phyloP scores from a whole-genome alignment of 441 rosid species.

The Gossypium trilobum region DNA sequence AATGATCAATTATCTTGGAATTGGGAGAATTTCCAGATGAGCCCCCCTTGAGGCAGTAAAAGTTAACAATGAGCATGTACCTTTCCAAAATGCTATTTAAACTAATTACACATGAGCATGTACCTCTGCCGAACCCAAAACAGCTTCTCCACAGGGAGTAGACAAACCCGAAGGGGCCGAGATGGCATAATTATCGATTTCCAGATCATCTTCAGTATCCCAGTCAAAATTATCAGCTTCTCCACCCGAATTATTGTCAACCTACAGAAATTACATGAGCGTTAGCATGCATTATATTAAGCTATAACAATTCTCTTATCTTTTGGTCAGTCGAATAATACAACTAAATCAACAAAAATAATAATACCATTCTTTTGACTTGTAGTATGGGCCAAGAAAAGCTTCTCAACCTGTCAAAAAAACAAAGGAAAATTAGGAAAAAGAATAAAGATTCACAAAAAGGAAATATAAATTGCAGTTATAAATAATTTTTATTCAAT shows the following conservation, averaged over 20 bases:
- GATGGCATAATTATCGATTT: conserved; percentile 31
- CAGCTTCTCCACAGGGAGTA: conserved; percentile 25
- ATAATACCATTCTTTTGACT: conserved; percentile 24
- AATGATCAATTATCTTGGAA: conserved; percentile 36
- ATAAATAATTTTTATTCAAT: neutral
- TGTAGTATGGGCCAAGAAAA: conserved; percentile 1
- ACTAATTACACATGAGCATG: neutral
- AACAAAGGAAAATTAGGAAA: neutral
- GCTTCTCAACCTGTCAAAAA: conserved; percentile 21
- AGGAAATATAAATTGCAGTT: neutral
- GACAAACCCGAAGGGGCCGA: conserved; percentile 26
- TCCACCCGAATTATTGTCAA: conserved; percentile 25
- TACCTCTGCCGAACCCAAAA: conserved; percentile 30
- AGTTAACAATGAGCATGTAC: neutral
- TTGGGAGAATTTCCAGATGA: conserved; percentile 39
- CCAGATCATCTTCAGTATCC: conserved; percentile 61
- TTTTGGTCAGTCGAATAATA: neutral
- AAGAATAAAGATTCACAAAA: neutral
- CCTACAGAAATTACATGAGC: conserved; percentile 26
- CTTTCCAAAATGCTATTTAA: neutral
- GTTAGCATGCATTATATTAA: neutral
- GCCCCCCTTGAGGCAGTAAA: conserved; percentile 33
- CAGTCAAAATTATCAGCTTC: conserved; percentile 38
- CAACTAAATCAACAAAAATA: neutral
- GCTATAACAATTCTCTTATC: neutral